A percentile compares a stretch with the other conserved stretches of the same genome.
Evolutionary conservation across 192 early-diverging fungal genomes (phyloP).

Genomic region (Coemansia sp.): DNA sequence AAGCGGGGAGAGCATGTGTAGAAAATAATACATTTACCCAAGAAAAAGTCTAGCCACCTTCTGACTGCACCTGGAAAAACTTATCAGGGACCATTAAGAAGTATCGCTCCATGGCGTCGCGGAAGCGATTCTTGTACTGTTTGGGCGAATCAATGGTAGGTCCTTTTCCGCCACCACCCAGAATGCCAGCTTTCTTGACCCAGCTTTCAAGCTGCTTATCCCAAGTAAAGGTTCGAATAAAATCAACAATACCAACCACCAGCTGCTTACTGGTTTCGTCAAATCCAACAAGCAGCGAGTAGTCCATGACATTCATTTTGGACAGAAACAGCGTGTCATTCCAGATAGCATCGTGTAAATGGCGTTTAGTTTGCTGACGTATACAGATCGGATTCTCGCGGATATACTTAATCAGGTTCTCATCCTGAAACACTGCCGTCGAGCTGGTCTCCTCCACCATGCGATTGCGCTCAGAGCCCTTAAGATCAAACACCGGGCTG

Average conservation of each 20-base stretch:
- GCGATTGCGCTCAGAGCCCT: conserved; percentile 93
- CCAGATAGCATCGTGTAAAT: conserved; percentile 79
- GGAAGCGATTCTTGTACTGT: conserved; percentile 91
- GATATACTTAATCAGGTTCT: conserved; percentile 79
- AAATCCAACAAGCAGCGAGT: conserved; percentile 92
- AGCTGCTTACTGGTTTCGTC: conserved; percentile 82
- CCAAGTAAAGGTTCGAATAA: conserved; percentile 97
- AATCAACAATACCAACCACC: conserved; percentile 98
- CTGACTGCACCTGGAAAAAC: conserved; percentile 16
- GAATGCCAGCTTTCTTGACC: conserved; percentile 91
- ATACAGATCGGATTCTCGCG: conserved; percentile 88
- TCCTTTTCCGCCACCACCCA: conserved; percentile 88
- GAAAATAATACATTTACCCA: background rate
- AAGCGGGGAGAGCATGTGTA: background rate
- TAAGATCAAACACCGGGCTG: conserved; percentile 82
- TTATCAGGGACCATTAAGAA: conserved; percentile 86
- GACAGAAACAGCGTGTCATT: conserved; percentile 95
- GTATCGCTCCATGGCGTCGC: conserved; percentile 90
- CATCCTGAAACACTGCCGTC: conserved; percentile 88
- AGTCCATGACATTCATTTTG: conserved; percentile 97
- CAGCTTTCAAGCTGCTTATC: conserved; percentile 98
- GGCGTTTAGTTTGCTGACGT: conserved; percentile 83
- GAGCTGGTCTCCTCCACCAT: conserved; percentile 85
- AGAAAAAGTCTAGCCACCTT: background rate
- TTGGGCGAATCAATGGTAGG: conserved; percentile 96